Evolutionary conservation across 2,329 filamentous ascomycete genomes (phyloP), one percentile per base, ranked within the genome.

Genomic region (Biscogniauxia marginata): DNA sequence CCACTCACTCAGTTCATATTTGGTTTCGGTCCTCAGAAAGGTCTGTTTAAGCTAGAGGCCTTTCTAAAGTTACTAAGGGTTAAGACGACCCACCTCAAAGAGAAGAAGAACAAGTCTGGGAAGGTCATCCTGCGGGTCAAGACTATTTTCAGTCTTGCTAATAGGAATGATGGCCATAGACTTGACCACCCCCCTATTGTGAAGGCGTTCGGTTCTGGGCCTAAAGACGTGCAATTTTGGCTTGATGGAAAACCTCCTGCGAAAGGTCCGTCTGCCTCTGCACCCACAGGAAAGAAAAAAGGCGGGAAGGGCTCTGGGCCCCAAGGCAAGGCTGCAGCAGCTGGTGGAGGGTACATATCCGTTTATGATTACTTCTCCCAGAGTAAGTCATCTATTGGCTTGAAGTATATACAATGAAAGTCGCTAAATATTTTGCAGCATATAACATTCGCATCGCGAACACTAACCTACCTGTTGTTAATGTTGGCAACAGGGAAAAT

Each of bases 181-280:
- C 50, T 67, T n/a, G 55, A 45, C 1, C 64, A 69, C 16, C 71
- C 65, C 0, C 68, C 72, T 0, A 55, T 45, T 1, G 67, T 74
- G 1, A 25, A 6, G 0, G 34, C 49, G 1, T 64, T 63, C 39
- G 81, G 75, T 7, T 80, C 80, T 47, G 78, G 79, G 0, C 76
- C 84, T 0, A 74, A 74, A 9, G 71, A 79, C 0, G 84, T 88
- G 2, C 64, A 77, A 30, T 87, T 88, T 63, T 86, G 77, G 72
- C 58, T 81, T 1, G 70, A 74, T 4, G 67, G 11, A 56, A 50
- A 44, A 47, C 50, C 57, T 52, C 58, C 65, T 25, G 25, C 56
- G 16, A 56, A n/a, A 50, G 7, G 13, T n/a, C 30, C 30, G 30
- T 39, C 30, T 9, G 9, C 30, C 30, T 39, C 30, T 39, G 2